phyloP scores from a whole-genome alignment of 495 filamentous ascomycete species.

The Umbilicaria muhlenbergii region DNA sequence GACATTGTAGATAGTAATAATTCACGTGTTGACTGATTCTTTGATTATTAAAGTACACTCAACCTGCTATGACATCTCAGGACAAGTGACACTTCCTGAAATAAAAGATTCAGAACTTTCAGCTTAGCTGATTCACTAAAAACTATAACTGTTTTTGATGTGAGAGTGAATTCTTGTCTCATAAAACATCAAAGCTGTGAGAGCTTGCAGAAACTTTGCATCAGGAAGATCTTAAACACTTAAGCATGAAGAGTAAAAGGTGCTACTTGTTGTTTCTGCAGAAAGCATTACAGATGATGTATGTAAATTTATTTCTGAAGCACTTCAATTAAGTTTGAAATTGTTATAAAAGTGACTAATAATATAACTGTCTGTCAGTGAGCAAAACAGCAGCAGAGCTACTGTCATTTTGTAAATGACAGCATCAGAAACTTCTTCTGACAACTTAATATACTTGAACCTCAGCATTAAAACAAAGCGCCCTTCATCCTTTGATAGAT shows the following conservation, averaged over 20 bases:
- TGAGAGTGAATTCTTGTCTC: neutral
- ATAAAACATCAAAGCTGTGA: conserved; percentile 1
- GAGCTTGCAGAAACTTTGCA: neutral
- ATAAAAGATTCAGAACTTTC: too few relatives aligned
- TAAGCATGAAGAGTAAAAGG: neutral
- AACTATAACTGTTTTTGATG: conserved; percentile 4
- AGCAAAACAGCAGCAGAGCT: too few relatives aligned
- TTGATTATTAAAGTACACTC: too few relatives aligned
- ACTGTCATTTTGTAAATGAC: neutral
- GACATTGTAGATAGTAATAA: too few relatives aligned
- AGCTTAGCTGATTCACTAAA: too few relatives aligned
- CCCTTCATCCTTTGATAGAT: neutral
- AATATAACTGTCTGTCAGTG: too few relatives aligned
- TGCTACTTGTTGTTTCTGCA: neutral
- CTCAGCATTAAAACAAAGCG: neutral
- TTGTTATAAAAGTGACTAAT: too few relatives aligned
- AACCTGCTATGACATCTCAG: too few relatives aligned
- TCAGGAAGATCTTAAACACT: neutral
- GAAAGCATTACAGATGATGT: neutral
- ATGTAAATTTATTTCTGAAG: neutral
- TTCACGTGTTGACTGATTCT: too few relatives aligned
- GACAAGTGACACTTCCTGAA: too few relatives aligned
- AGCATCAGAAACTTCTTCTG: neutral
- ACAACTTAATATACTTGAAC: neutral
- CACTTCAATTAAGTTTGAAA: neutral